phyloP scores from a whole-genome alignment of 306 rosid genomes.

The Cucurbita maxima region DNA sequence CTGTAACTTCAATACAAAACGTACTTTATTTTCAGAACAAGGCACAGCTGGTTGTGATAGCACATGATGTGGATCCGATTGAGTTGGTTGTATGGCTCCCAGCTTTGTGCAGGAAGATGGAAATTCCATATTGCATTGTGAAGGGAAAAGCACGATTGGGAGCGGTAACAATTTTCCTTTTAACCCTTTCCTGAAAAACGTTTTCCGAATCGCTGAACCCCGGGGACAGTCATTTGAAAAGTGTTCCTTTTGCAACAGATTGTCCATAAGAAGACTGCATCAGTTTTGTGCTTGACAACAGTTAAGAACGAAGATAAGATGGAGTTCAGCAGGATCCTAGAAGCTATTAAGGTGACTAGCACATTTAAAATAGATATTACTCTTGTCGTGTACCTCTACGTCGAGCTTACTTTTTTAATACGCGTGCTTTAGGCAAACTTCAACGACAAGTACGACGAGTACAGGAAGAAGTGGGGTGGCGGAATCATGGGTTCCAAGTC shows the following conservation, averaged over 20 bases:
- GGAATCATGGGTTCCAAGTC: slow-evolving; percentile 86
- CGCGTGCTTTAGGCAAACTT: slow-evolving; percentile 45
- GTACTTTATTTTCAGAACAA: slow-evolving; percentile 28
- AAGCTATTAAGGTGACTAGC: slow-evolving; percentile 53
- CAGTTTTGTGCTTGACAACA: slow-evolving; percentile 59
- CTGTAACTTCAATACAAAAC: not conserved
- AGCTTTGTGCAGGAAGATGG: slow-evolving; percentile 72
- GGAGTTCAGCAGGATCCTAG: slow-evolving; percentile 55
- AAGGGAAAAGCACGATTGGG: slow-evolving; percentile 74
- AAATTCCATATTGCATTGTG: slow-evolving; percentile 69
- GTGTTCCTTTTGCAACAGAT: slow-evolving; percentile 18
- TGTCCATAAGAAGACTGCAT: slow-evolving; percentile 61
- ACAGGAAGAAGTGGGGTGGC: slow-evolving; percentile 79
- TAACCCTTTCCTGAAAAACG: too few species aligned
- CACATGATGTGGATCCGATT: slow-evolving; percentile 76
- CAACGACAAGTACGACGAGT: slow-evolving; percentile 57
- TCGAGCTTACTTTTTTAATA: not conserved
- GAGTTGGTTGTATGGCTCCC: slow-evolving; percentile 81
- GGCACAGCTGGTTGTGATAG: slow-evolving; percentile 68
- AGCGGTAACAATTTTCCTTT: slow-evolving; percentile 21
- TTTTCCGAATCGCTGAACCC: not conserved
- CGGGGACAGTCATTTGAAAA: not conserved
- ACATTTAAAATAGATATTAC: not conserved
- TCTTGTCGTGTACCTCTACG: not conserved
- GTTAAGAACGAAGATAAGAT: slow-evolving; percentile 77